These are phyloP conservation scores for Clonostachys byssicola DNA, from an alignment of 2,329 filamentous ascomycete species.

Conservation along the genomic window DNA sequence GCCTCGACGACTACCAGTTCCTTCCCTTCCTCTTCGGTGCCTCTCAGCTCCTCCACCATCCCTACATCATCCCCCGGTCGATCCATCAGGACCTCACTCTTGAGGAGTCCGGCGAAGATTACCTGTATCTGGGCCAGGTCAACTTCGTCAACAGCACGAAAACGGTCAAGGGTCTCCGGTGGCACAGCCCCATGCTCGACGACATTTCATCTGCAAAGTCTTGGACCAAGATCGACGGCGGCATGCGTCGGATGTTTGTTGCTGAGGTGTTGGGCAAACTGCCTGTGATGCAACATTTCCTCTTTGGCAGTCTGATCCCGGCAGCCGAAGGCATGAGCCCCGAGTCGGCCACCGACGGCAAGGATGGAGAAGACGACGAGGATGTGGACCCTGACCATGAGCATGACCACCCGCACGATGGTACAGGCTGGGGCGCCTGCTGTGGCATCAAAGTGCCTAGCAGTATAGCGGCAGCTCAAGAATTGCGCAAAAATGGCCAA, in stretches of 20 bases:
- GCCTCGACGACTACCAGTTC: constrained; percentile 96
- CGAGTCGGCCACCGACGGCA: constrained; percentile 35
- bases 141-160: constrained; percentile 94
- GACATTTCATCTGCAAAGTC: constrained; percentile 88
- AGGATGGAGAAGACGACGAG: constrained; percentile 38
- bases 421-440: constrained; percentile 85
- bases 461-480: constrained; percentile 84
- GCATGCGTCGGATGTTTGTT: constrained; percentile 96
- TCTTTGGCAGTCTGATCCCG: constrained; percentile 84
- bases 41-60: constrained; percentile 82
- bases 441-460: constrained; percentile 98
- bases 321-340: constrained; percentile 76
- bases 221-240: constrained; percentile 89
- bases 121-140: constrained; percentile 88
- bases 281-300: constrained; percentile 97
- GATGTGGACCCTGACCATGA: constrained; percentile 32
- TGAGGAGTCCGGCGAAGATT: constrained; percentile 81
- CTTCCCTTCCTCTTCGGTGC: constrained; percentile 93
- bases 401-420: constrained; percentile 54
- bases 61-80: constrained; percentile 69
- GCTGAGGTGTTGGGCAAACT: constrained; percentile 89
- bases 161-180: constrained; percentile 87
- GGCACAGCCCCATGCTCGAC: constrained; percentile 98
- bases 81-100: constrained; percentile 88
- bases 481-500: constrained; percentile 72